Percentiles rank a stretch among this genome's conserved stretches.
phyloP scores from a whole-genome alignment of 805 yeast species.

The Nakazawaea anatomiae region DNA sequence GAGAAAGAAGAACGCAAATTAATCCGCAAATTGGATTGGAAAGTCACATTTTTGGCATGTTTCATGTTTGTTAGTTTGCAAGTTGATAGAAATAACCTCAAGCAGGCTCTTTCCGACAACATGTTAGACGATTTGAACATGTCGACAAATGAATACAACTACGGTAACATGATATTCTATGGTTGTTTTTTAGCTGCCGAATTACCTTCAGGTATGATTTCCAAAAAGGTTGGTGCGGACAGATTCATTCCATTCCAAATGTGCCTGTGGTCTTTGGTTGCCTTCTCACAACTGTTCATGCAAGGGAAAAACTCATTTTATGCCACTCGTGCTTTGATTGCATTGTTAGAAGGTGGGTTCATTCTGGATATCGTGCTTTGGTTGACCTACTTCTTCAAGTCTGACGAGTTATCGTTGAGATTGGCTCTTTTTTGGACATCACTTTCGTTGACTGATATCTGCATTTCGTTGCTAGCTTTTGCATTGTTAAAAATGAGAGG shows the following conservation, averaged over 20 bases:
- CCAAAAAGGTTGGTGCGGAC: conserved; percentile 56
- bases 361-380: conserved; percentile 27
- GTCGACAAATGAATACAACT: conserved; percentile 48
- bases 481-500: conserved; percentile 36
- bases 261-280: conserved; percentile 44
- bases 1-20: conserved; percentile 43
- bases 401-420: conserved; percentile 38
- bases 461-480: conserved; percentile 40
- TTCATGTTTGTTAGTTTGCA: conserved; percentile 50
- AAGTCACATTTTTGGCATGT: conserved; percentile 48
- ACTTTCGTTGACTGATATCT: conserved; percentile 34
- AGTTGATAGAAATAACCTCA: conserved; percentile 47
- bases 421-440: conserved; percentile 46
- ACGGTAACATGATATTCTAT: conserved; percentile 39
- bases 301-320: conserved; percentile 20
- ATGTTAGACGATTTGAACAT: conserved; percentile 41
- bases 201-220: conserved; percentile 54
- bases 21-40: conserved; percentile 45
- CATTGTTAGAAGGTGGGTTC: conserved; percentile 30
- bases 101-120: conserved; percentile 50
- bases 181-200: conserved; percentile 47
- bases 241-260: conserved; percentile 49
- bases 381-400: conserved; percentile 30
- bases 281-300: conserved; percentile 29
- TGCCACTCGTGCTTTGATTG: conserved; percentile 26